Base-by-base conservation (phyloP, 345 rosid genomes). In the Erysimum cheiranthoides region DNA sequence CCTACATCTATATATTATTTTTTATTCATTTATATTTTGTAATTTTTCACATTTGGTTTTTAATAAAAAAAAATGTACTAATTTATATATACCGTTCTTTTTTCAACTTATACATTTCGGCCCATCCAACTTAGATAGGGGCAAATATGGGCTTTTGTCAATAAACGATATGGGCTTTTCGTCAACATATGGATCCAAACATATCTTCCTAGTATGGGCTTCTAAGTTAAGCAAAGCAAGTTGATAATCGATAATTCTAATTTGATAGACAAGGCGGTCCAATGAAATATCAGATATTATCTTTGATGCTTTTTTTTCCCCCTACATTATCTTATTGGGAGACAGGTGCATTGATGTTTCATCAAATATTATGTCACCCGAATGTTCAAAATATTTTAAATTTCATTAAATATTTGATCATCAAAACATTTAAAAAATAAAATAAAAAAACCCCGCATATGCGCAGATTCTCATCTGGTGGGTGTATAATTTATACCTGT, bases 341-440 rank as follows among this genome's bases (percentile, higher is more conserved):
- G 68, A 49, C 50, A 28, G 28, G 14, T 49, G 49, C 75, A 60
- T 16, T 60, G 28, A 70, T 72, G 62, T 62, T 14, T 14, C 63
- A 73, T 64, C 27, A 51, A 49, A 21, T 21, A 21, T 21, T 66
- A 49, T 17, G 17, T 31, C 59, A 60, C 28, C 59, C 35, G 38
- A 49, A 57, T 49, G 42, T 28, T 27, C 30, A 39, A 39, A 40
- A 52, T 51, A 62, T 39, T n/a, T n/a, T n/a, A n/a, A n/a, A n/a
- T n/a, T n/a, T n/a, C n/a, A n/a, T 0, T 21, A 21, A 21, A 21
- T 21, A 21, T 21, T 21, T 21, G 25, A 21, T 21, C 25, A 21
- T 21, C 25, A 21, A 21, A 21, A 21, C 25, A 21, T 21, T 21
- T 21, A 21, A 21, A 21, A 21, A 21, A 0, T 0, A 21, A 21